Evolutionary conservation across 371 early-diverging fungal genomes (phyloP).

Genomic region (Phascolomyces articulosus): DNA sequence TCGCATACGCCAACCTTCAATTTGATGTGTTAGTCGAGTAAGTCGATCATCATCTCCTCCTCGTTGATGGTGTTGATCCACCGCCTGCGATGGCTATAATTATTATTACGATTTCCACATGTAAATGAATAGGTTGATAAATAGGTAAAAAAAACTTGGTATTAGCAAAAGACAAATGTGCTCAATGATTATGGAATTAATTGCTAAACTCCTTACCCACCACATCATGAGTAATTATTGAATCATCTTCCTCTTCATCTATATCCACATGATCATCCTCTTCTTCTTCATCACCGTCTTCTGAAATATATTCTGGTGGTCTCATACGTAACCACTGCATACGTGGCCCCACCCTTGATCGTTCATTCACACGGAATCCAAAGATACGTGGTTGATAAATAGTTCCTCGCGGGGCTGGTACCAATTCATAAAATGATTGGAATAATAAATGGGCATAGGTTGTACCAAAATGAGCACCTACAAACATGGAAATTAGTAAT

Average conservation of each 20-base stretch:
- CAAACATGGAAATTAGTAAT: conserved; percentile 1
- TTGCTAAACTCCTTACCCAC: conserved; percentile 16
- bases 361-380: conserved; percentile 77
- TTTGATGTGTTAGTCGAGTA: conserved; percentile 16
- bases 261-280: conserved; percentile 37
- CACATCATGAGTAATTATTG: conserved; percentile 11
- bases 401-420: conserved; percentile 51
- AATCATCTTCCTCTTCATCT: conserved; percentile 13
- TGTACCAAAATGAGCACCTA: conserved; percentile 94
- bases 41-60: conserved; percentile 17
- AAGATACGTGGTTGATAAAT: conserved; percentile 81
- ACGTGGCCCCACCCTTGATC: conserved; percentile 62
- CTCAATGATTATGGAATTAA: neutral
- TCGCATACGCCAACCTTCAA: conserved; percentile 26
- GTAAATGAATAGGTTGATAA: too few species aligned
- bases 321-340: conserved; percentile 80
- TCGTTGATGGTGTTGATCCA: conserved; percentile 8
- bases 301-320: conserved; percentile 42
- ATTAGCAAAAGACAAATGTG: conserved; percentile 1
- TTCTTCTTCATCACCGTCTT: conserved; percentile 32
- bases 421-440: conserved; percentile 78
- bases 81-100: conserved; percentile 16
- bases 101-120: too few species aligned
- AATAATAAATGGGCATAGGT: conserved; percentile 95
- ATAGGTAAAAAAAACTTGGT: neutral